Evolutionary conservation across 2,329 filamentous ascomycete genomes (phyloP).

Genomic region (Rugonectria rugulosa): DNA sequence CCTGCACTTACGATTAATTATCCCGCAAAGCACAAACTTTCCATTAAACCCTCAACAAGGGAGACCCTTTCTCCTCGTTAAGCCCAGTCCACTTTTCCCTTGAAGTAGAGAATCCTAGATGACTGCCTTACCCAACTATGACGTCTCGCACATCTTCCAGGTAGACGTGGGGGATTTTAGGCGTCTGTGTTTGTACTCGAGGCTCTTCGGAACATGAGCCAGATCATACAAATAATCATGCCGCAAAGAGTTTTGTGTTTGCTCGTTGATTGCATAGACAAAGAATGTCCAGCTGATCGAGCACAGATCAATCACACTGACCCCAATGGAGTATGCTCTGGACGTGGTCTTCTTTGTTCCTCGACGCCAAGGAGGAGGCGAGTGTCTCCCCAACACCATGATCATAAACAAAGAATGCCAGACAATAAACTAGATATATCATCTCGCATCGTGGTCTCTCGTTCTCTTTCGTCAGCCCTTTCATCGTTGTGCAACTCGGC

Average conservation of each 20-base stretch:
- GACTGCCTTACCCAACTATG: too few species aligned
- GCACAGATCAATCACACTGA: conserved; percentile 1
- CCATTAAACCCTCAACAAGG: conserved; percentile 16
- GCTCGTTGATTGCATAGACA: conserved; percentile 13
- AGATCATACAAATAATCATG: neutral
- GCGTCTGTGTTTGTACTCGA: too few species aligned
- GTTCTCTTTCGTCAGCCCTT: neutral
- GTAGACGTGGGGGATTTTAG: neutral
- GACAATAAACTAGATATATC: conserved; percentile 5
- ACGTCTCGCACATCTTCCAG: neutral
- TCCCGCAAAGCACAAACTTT: conserved; percentile 15
- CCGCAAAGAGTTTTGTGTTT: neutral
- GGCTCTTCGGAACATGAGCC: too few species aligned
- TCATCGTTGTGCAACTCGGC: neutral
- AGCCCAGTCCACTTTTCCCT: neutral
- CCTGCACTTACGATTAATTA: conserved; percentile 5
- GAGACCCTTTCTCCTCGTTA: neutral
- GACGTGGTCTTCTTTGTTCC: conserved; percentile 34
- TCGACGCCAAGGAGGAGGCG: neutral
- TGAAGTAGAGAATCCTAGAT: neutral
- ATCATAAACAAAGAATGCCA: neutral
- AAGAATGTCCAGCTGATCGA: conserved; percentile 18
- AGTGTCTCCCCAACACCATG: neutral
- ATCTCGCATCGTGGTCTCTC: neutral
- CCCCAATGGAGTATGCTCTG: neutral